Conservation (phyloP, 148 eudicot genomes). For the Diospyros lotus region DNA sequence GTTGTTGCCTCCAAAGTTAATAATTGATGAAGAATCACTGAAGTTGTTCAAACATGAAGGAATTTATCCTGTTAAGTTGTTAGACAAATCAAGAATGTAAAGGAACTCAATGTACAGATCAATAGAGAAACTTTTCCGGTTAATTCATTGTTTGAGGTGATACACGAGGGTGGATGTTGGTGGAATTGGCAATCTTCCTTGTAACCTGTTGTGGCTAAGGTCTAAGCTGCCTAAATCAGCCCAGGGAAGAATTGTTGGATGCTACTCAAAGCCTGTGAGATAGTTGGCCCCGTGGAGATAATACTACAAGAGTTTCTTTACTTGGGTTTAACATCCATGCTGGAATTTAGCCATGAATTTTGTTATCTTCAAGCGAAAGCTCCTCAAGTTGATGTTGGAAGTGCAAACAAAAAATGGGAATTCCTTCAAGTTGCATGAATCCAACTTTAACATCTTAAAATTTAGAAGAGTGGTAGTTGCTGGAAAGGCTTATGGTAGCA, state of each 20-base stretch:
- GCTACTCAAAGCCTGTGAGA: conserved; percentile 6
- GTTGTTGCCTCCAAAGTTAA: neutral
- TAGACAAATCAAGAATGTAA: conserved; percentile 4
- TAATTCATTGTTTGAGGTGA: neutral
- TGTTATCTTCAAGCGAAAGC: conserved; percentile 13
- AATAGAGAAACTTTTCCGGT: neutral
- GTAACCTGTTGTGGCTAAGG: conserved; percentile 3
- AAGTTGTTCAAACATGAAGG: conserved; percentile 7
- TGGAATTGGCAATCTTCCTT: conserved; percentile 12
- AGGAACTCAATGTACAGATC: conserved; percentile 20
- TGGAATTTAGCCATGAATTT: conserved; percentile 25
- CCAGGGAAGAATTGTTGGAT: conserved; percentile 2
- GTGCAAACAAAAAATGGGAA: conserved; percentile 5
- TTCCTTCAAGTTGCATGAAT: conserved; percentile 6
- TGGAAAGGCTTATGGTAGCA: neutral
- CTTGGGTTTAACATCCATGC: conserved; percentile 6
- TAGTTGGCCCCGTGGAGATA: neutral
- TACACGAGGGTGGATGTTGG: conserved; percentile 1
- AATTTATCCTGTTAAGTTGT: conserved; percentile 1
- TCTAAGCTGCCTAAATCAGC: neutral
- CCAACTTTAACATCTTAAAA: neutral
- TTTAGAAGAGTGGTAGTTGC: neutral
- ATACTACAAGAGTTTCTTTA: neutral
- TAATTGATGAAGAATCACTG: neutral
- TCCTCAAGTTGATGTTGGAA: conserved; percentile 4